Evolutionary conservation across 345 rosid genomes (phyloP), one percentile per base, ranked within the genome.

Genomic region (Leavenworthia alabamica): DNA sequence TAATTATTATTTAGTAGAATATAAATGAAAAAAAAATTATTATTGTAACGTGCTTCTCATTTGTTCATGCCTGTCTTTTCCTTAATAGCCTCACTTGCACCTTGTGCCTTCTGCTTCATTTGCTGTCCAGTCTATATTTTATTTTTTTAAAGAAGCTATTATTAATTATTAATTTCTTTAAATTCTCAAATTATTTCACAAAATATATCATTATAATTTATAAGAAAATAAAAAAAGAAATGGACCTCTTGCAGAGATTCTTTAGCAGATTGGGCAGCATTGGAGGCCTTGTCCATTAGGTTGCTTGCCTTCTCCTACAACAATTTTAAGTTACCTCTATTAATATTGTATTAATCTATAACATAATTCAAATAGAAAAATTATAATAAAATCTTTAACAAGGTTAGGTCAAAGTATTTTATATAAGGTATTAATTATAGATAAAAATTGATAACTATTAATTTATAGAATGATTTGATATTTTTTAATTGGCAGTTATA

Each of bases 201-300:
- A n/a, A n/a, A n/a, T n/a, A n/a, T n/a, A n/a, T n/a, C n/a, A n/a
- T n/a, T n/a, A n/a, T n/a, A n/a, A n/a, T n/a, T n/a, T n/a, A n/a
- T n/a, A n/a, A n/a, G n/a, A n/a, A n/a, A n/a, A n/a, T n/a, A n/a
- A n/a, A n/a, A n/a, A n/a, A n/a, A n/a, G n/a, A n/a, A n/a, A n/a
- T n/a, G n/a, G n/a, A n/a, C n/a, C n/a, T n/a, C n/a, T n/a, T n/a
- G n/a, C n/a, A n/a, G n/a, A n/a, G n/a, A n/a, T n/a, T 87, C 89
- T 81, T 62, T 79, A 1, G 87, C 82, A 51, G 90, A 81, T 66
- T 83, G 89, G 48, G 89, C 93, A 45, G 82, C 79, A 72, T 78
- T 60, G 40, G 63, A 52, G 7, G 89, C 77, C 77, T 82, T 87
- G 67, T 85, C 96, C 96, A n/a, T n/a, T n/a, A n/a, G n/a, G n/a